Evolutionary conservation across 2,329 filamentous ascomycete species (phyloP).

Genomic region (Graphiopsis chlorocephala): DNA sequence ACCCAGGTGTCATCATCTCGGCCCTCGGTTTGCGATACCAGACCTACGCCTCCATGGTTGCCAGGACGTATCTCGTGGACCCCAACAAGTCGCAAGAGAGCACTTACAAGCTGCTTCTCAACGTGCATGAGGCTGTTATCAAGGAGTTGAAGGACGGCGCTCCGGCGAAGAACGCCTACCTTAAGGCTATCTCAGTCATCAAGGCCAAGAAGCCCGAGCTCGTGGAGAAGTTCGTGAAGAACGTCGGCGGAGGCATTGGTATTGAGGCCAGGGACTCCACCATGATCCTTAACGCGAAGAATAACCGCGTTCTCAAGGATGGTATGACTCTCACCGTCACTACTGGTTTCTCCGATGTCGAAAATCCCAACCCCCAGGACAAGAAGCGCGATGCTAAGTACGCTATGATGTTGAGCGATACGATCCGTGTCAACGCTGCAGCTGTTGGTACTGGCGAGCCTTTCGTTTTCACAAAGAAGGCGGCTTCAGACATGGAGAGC

Average conservation of each 20-base stretch:
- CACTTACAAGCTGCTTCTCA: constrained; percentile 85
- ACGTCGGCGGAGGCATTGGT: constrained; percentile 86
- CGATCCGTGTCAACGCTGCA: constrained; percentile 71
- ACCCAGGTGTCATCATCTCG: constrained; percentile 90
- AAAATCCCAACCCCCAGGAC: constrained; percentile 82
- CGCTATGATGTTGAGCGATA: constrained; percentile 87
- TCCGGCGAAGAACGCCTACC: constrained; percentile 83
- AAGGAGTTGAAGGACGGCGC: constrained; percentile 88
- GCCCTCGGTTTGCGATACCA: constrained; percentile 92
- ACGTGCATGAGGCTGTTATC: constrained; percentile 83
- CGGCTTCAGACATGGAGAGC: constrained; percentile 84
- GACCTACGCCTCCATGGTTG: constrained; percentile 90
- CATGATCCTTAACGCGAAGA: constrained; percentile 83
- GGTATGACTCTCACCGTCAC: constrained; percentile 95
- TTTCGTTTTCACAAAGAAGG: constrained; percentile 90
- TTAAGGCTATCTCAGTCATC: constrained; percentile 76
- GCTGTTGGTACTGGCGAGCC: constrained; percentile 69
- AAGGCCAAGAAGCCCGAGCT: constrained; percentile 91
- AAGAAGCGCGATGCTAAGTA: constrained; percentile 81
- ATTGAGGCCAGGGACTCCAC: constrained; percentile 86
- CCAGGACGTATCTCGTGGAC: constrained; percentile 91
- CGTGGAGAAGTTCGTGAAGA: constrained; percentile 92
- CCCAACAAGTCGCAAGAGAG: constrained; percentile 94
- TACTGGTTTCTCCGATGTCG: constrained; percentile 84
- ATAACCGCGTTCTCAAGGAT: constrained; percentile 76